Evolutionary conservation across 257 asterid species (phyloP).

Genomic region (Linderniella brevidens): DNA sequence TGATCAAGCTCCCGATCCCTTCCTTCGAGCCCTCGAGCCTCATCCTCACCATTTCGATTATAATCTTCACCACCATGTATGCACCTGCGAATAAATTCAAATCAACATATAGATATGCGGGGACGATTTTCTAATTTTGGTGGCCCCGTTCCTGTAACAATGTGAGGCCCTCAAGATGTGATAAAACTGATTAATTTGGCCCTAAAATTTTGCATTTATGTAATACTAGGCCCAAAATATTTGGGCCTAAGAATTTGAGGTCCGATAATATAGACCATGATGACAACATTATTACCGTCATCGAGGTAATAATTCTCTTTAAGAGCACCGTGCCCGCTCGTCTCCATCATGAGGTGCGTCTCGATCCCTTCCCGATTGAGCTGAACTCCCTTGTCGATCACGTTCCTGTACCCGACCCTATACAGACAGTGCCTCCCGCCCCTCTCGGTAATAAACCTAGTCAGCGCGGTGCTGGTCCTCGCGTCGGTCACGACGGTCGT

Average conservation of each 20-base stretch:
- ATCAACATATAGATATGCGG: neutral
- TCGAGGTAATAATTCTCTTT: slow-evolving; percentile 77
- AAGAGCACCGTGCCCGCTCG: slow-evolving; percentile 83
- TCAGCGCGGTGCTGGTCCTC: slow-evolving; percentile 61
- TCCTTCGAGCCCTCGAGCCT: slow-evolving; percentile 56
- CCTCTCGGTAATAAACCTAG: slow-evolving; percentile 30
- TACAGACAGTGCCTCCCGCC: slow-evolving; percentile 78
- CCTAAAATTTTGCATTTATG: no score
- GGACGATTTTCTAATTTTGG: no score
- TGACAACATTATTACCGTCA: slow-evolving; percentile 31
- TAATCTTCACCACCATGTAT: slow-evolving; percentile 76
- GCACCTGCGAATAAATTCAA: slow-evolving; percentile 34
- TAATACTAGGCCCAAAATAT: no score
- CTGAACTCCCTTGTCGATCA: slow-evolving; percentile 71
- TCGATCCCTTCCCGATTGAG: slow-evolving; percentile 54
- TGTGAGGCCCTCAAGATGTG: no score
- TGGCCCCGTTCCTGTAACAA: no score
- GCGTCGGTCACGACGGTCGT: slow-evolving; percentile 81
- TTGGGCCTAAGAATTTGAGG: no score
- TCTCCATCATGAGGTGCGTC: slow-evolving; percentile 91
- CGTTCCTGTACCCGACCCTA: slow-evolving; percentile 82
- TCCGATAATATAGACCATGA: neutral
- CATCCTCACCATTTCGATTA: slow-evolving; percentile 85
- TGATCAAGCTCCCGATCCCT: slow-evolving; percentile 65
- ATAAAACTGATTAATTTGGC: no score